Evolutionary conservation across 2,329 filamentous ascomycete species (phyloP).

Genomic region (Fusarium haematococcum): DNA sequence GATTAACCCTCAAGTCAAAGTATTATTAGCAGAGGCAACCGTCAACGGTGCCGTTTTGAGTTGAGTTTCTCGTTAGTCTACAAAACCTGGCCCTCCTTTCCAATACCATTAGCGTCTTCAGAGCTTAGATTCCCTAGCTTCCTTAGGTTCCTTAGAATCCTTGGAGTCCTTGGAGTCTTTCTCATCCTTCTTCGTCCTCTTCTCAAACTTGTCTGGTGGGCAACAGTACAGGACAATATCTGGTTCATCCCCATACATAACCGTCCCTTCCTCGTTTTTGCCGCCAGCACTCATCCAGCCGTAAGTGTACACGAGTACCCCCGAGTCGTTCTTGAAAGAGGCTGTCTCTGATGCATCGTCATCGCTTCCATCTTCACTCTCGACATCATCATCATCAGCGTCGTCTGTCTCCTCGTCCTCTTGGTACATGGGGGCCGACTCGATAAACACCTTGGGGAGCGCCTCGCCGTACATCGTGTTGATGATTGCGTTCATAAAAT

Average conservation of each 20-base stretch:
- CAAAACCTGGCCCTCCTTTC: background rate
- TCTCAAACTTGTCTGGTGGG: background rate
- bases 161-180: background rate
- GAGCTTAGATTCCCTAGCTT: background rate
- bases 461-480: constrained; percentile 9
- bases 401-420: background rate
- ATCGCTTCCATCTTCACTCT: background rate
- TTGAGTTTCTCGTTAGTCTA: background rate
- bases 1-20: background rate
- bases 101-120: background rate
- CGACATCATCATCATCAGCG: background rate
- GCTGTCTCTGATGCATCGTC: background rate
- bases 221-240: constrained; percentile 19
- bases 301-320: background rate
- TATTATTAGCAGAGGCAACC: background rate
- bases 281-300: constrained; percentile 11
- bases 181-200: background rate
- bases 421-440: background rate
- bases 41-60: background rate
- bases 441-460: constrained; percentile 8
- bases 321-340: background rate
- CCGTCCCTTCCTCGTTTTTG: background rate
- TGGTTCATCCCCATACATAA: background rate
- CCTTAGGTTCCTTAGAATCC: background rate
- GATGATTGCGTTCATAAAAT: constrained; percentile 3